Conservation (phyloP, 306 rosid species). For the Lathyrus aphaca region DNA sequence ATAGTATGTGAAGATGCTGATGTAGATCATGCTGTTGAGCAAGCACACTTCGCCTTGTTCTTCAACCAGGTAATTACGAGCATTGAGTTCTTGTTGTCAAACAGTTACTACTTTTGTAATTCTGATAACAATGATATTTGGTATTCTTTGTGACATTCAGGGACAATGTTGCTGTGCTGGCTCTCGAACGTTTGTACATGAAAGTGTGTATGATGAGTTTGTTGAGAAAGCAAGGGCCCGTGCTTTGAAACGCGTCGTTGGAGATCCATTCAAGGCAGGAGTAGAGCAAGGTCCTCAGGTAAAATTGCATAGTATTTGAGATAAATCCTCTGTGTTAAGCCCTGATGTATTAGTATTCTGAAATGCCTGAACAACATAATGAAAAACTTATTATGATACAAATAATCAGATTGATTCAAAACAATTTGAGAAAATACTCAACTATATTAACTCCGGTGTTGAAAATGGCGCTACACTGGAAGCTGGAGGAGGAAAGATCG, state of each 20-base stretch:
- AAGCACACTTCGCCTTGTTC: conserved; percentile 71
- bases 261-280: conserved; percentile 73
- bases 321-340: too few species aligned
- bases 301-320: not conserved
- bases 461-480: conserved; percentile 62
- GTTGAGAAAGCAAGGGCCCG: conserved; percentile 63
- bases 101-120: not conserved
- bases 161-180: conserved; percentile 86
- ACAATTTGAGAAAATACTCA: conserved; percentile 58
- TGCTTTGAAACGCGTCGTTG: conserved; percentile 58
- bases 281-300: conserved; percentile 66
- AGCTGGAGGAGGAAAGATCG: conserved; percentile 60
- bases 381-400: too few species aligned
- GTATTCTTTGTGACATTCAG: not conserved
- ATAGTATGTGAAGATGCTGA: conserved; percentile 70
- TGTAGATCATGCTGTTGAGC: conserved; percentile 64
- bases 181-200: conserved; percentile 71
- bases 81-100: not conserved
- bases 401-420: conserved; percentile 54
- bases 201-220: conserved; percentile 66
- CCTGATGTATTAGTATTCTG: too few species aligned
- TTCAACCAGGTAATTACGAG: conserved; percentile 55
- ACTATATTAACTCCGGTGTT: conserved; percentile 54
- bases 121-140: too few species aligned
- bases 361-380: too few species aligned